phyloP scores from a whole-genome alignment of 1,284 basidiomycete genomes.

The Pyrrhoderma noxium region DNA sequence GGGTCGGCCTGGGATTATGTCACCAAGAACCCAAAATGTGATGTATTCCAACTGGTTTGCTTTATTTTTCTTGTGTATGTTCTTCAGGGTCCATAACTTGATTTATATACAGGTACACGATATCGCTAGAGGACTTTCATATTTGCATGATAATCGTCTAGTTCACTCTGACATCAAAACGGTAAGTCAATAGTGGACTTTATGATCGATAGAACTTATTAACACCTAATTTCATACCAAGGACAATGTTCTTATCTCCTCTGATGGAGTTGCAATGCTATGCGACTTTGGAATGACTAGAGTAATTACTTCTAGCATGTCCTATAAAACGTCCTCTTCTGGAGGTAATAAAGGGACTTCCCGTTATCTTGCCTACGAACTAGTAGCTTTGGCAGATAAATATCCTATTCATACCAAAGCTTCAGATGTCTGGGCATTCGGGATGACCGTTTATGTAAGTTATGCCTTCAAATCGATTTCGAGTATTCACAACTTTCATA shows the following conservation, averaged over 20 bases:
- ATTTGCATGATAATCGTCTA: not conserved
- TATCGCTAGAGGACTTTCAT: conserved; percentile 6
- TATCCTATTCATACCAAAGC: not conserved
- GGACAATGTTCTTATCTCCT: conserved; percentile 7
- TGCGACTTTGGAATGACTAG: conserved; percentile 8
- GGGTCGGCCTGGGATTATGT: not conserved
- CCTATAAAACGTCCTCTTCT: not conserved
- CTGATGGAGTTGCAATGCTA: not conserved
- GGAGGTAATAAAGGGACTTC: not conserved
- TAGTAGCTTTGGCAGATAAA: not conserved
- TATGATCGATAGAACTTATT: not conserved
- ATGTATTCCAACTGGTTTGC: conserved; percentile 1
- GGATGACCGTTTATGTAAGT: conserved; percentile 5
- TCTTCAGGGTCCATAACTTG: too few relatives aligned
- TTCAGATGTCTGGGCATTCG: conserved; percentile 3
- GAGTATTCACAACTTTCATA: not conserved
- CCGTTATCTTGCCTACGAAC: not conserved
- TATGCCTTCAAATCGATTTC: not conserved
- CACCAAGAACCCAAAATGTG: not conserved
- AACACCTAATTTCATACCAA: not conserved
- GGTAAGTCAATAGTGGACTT: not conserved
- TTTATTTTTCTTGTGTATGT: not conserved
- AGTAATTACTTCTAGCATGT: not conserved
- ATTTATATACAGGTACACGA: not conserved
- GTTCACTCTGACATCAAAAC: conserved; percentile 8